These are phyloP conservation scores for Schwanniomyces polymorphus DNA, from an alignment of 805 yeast genomes.

Conservation along the genomic window DNA sequence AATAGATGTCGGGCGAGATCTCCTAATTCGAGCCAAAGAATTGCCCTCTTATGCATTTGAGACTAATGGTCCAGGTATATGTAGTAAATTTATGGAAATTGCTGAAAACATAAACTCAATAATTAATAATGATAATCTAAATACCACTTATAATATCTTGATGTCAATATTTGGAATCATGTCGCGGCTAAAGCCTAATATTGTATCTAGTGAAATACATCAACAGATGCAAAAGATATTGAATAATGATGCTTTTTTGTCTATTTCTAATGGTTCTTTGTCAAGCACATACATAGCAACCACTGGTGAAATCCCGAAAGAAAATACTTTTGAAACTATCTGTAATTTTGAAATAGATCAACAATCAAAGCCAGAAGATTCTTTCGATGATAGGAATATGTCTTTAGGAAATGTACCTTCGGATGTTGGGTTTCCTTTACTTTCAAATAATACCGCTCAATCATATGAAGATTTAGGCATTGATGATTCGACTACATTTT, in stretches of 20 bases:
- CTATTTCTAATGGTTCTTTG: no score
- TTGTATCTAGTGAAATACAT: slow-evolving; percentile 18
- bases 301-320: no score
- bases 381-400: no score
- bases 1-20: slow-evolving; percentile 27
- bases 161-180: slow-evolving; percentile 15
- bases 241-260: neutral
- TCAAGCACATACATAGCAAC: no score
- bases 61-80: slow-evolving; percentile 39
- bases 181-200: slow-evolving; percentile 21
- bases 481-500: no score
- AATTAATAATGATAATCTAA: slow-evolving; percentile 11
- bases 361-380: no score
- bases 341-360: no score
- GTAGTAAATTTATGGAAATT: slow-evolving; percentile 31
- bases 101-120: slow-evolving; percentile 26
- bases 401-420: no score
- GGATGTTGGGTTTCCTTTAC: no score
- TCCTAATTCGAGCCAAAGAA: slow-evolving; percentile 21
- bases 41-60: slow-evolving; percentile 37
- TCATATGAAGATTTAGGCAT: no score
- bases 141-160: slow-evolving; percentile 1
- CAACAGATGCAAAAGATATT: slow-evolving; percentile 15
- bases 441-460: no score
- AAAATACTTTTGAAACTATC: no score